Conservation (phyloP, 2,329 filamentous ascomycete genomes). For the Claviceps digitariae region DNA sequence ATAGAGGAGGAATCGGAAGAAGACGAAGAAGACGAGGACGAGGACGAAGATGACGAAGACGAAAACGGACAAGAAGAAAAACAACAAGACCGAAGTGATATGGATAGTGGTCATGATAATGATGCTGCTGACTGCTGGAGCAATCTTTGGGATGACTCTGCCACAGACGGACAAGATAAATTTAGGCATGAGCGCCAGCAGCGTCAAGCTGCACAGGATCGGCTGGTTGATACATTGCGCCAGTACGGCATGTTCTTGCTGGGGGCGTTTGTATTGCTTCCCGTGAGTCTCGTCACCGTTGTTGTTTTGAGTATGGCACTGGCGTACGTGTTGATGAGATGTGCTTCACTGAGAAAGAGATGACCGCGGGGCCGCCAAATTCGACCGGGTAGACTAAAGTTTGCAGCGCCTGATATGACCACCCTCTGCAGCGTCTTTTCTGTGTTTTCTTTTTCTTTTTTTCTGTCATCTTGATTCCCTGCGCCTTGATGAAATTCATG, state of each 20-base stretch:
- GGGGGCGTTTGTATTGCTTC: constrained; percentile 34
- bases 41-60: constrained; percentile 15
- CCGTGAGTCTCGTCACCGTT: constrained; percentile 25
- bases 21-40: constrained; percentile 14
- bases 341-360: constrained; percentile 8
- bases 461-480: background rate
- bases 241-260: constrained; percentile 27
- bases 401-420: constrained; percentile 8
- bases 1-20: constrained; percentile 14
- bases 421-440: constrained; percentile 18
- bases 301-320: constrained; percentile 21
- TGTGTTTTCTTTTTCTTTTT: background rate
- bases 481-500: background rate
- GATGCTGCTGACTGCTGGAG: constrained; percentile 11
- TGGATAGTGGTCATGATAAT: constrained; percentile 14
- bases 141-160: constrained; percentile 10
- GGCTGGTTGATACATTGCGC: constrained; percentile 28
- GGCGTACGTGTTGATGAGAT: constrained; percentile 27
- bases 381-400: constrained; percentile 14
- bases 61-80: constrained; percentile 15
- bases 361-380: background rate
- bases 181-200: constrained; percentile 16
- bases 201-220: constrained; percentile 22
- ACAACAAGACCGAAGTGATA: constrained; percentile 13
- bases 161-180: constrained; percentile 11